A percentile compares a stretch with the other conserved stretches of the same genome.
Evolutionary conservation across 2,329 filamentous ascomycete species (phyloP).

Genomic region (Sporothrix sp.): DNA sequence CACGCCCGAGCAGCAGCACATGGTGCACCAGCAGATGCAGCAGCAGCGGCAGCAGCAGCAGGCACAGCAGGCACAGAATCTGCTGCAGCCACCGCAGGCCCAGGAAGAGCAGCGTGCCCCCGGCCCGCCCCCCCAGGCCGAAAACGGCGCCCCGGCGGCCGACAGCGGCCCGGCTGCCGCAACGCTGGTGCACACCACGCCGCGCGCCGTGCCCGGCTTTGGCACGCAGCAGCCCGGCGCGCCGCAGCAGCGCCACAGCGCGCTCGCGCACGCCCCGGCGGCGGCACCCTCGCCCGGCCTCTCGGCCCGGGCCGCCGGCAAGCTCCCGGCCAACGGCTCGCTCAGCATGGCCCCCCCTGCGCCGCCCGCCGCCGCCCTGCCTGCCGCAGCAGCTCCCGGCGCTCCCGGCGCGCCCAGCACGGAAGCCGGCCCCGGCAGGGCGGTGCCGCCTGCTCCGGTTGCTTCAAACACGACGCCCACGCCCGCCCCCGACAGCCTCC

Average conservation of each 20-base stretch:
- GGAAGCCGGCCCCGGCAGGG: not conserved
- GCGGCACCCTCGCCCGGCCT: no score
- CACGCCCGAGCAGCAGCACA: slow-evolving; percentile 2
- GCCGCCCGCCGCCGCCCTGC: no score
- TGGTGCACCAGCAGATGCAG: not conserved
- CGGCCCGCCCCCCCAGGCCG: no score
- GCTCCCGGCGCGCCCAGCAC: not conserved
- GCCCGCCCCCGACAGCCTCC: slow-evolving; percentile 12
- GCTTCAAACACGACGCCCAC: not conserved
- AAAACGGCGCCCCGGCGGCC: no score
- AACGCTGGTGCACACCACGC: not conserved
- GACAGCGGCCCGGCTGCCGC: not conserved
- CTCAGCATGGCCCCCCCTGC: no score
- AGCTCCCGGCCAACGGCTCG: no score
- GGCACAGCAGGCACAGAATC: not conserved
- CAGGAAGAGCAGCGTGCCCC: slow-evolving; percentile 22
- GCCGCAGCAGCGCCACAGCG: no score
- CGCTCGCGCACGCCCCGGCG: no score
- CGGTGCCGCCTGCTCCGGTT: not conserved
- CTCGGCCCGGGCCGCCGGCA: no score
- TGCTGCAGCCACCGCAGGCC: slow-evolving; percentile 14
- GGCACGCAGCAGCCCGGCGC: no score
- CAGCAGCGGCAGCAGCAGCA: not conserved
- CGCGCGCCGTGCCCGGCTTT: no score
- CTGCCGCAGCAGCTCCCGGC: not conserved